Evolutionary conservation across 1,139 yeast species (phyloP).

Genomic region (Hyphopichia wangnamkhiaoensis): DNA sequence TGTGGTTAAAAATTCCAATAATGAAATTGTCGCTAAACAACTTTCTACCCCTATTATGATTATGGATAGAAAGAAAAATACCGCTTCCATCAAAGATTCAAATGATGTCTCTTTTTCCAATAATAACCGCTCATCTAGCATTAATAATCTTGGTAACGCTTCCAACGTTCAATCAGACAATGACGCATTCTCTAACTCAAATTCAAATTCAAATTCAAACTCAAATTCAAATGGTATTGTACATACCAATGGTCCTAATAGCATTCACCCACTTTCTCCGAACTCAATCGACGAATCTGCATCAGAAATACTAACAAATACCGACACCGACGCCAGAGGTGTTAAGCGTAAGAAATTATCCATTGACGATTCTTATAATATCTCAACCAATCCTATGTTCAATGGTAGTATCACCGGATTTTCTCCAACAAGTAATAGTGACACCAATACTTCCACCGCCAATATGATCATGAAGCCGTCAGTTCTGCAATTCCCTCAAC

Average conservation of each 20-base stretch:
- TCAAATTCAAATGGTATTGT: conserved; percentile 4
- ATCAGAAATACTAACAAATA: conserved; percentile 54
- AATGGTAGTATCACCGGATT: conserved; percentile 44
- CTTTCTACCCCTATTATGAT: conserved; percentile 78
- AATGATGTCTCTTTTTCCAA: conserved; percentile 1
- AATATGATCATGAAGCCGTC: conserved; percentile 12
- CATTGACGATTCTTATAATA: conserved; percentile 43
- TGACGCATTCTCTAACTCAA: neutral
- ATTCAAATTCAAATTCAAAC: no score
- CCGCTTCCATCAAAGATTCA: conserved; percentile 16
- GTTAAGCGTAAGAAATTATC: conserved; percentile 46
- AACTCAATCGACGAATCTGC: conserved; percentile 69
- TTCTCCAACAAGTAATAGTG: conserved; percentile 49
- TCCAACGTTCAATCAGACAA: neutral
- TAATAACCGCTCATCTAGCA: neutral
- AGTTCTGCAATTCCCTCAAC: conserved; percentile 9
- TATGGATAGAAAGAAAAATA: conserved; percentile 85
- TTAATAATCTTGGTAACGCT: conserved; percentile 12
- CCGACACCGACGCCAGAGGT: conserved; percentile 35
- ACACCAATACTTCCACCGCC: conserved; percentile 42
- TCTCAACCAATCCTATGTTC: conserved; percentile 44
- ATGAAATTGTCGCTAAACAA: conserved; percentile 69
- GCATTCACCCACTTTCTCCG: conserved; percentile 51
- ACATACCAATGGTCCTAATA: conserved; percentile 7
- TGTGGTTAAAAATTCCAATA: conserved; percentile 61